Evolutionary conservation across 2,329 filamentous ascomycete genomes (phyloP).

Genomic region (Diaporthe aspalathi): DNA sequence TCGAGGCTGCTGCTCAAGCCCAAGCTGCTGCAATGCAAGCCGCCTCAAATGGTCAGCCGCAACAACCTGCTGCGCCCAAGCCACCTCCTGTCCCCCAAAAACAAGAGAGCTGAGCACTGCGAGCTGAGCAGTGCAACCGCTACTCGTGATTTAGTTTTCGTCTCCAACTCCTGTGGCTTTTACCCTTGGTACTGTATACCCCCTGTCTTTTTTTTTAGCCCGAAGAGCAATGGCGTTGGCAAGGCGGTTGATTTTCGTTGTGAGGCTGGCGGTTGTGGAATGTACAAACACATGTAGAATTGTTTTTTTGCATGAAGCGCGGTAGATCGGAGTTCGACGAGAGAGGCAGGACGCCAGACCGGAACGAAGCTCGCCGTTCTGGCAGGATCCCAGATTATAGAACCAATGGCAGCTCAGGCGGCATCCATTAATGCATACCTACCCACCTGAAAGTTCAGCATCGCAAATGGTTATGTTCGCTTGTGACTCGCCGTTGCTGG

Average conservation of each 20-base stretch:
- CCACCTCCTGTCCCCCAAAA: conserved; percentile 38
- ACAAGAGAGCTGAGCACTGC: conserved; percentile 24
- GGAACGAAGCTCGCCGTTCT: conserved; percentile 9
- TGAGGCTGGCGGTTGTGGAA: not conserved
- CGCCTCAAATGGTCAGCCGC: conserved; percentile 40
- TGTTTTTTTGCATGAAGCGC: conserved; percentile 25
- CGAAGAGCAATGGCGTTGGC: conserved; percentile 38
- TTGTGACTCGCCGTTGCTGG: conserved; percentile 1
- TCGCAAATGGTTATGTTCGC: not conserved
- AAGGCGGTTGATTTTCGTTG: conserved; percentile 29
- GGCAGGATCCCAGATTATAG: conserved; percentile 21
- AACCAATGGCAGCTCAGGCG: conserved; percentile 25
- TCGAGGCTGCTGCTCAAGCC: conserved; percentile 45
- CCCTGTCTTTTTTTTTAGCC: conserved; percentile 33
- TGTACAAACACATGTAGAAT: conserved; percentile 29
- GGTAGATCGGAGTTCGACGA: conserved; percentile 16
- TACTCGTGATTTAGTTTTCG: conserved; percentile 6
- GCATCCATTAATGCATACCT: not conserved
- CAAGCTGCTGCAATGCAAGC: conserved; percentile 38
- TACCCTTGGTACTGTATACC: conserved; percentile 36
- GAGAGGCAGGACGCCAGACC: not conserved
- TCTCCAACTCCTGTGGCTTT: conserved; percentile 18
- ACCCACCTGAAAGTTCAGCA: not conserved
- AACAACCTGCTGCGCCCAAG: conserved; percentile 37
- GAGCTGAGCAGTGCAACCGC: not conserved